These are phyloP conservation scores for Pugionium dolabratum DNA, from an alignment of 345 rosid species.

Conservation along the genomic window DNA sequence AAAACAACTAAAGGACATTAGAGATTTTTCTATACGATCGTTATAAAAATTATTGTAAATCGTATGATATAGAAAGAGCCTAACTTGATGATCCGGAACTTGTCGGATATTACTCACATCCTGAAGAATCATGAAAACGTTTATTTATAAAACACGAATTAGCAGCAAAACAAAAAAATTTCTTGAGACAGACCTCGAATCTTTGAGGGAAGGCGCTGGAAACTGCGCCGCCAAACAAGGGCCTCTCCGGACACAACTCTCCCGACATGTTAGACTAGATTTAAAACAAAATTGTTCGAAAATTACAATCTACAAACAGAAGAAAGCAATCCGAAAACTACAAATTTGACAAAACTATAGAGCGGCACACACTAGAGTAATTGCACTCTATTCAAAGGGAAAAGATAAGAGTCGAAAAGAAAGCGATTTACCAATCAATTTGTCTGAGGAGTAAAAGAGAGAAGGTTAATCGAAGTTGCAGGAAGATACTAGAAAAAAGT, in stretches of 20 bases:
- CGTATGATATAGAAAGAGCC: background rate
- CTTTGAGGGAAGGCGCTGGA: slow-evolving; percentile 50
- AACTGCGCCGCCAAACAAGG: slow-evolving; percentile 70
- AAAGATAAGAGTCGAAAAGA: too few species aligned
- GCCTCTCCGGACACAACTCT: slow-evolving; percentile 44
- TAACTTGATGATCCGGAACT: slow-evolving; percentile 82
- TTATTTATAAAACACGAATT: background rate
- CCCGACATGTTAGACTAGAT: slow-evolving; percentile 42
- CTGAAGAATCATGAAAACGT: slow-evolving; percentile 33
- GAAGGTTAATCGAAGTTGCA: background rate
- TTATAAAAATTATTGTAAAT: background rate
- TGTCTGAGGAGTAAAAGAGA: background rate
- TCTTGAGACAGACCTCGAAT: slow-evolving; percentile 51
- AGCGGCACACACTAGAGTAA: background rate
- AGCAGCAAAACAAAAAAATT: background rate
- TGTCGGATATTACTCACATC: slow-evolving; percentile 72
- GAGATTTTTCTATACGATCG: background rate
- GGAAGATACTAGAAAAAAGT: background rate
- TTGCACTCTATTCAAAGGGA: too few species aligned
- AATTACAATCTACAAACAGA: background rate
- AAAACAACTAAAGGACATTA: background rate
- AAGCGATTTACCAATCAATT: background rate
- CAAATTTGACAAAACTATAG: background rate
- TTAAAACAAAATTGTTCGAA: background rate
- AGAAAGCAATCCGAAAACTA: background rate